These are phyloP conservation scores for Mortierella sp. DNA, from an alignment of 371 early-diverging fungal species.

Conservation along the genomic window DNA sequence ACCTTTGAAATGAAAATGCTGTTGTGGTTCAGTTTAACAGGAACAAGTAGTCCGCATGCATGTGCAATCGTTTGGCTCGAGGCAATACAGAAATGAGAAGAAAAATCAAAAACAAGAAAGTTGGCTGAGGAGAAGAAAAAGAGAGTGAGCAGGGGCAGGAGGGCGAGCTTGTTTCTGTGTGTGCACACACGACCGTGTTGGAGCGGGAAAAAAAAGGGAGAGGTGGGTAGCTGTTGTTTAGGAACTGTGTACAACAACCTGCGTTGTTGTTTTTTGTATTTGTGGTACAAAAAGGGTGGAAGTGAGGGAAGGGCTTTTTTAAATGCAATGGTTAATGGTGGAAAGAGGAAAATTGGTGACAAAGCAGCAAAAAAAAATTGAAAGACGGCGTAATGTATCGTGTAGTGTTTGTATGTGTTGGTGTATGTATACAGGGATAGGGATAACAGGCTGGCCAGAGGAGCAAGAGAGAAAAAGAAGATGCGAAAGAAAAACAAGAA, in stretches of 20 bases:
- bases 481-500: not conserved
- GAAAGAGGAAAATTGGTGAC: conserved; percentile 8
- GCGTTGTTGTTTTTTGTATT: not conserved
- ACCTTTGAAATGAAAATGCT: not conserved
- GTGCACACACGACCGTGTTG: not conserved
- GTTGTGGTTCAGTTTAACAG: not conserved
- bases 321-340: not conserved
- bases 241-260: not conserved
- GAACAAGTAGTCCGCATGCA: not conserved
- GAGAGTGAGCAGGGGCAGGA: not conserved
- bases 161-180: not conserved
- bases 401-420: not conserved
- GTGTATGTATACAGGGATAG: not conserved
- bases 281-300: not conserved
- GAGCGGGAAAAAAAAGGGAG: not conserved
- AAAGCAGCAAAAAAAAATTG: conserved; percentile 6
- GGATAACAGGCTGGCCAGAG: not conserved
- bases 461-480: not conserved
- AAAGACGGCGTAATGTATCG: not conserved
- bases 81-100: not conserved
- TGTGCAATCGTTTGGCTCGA: not conserved
- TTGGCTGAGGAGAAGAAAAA: not conserved
- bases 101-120: not conserved
- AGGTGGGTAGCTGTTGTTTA: not conserved
- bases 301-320: not conserved